Evolutionary conservation across 306 rosid species (phyloP), one percentile per base, ranked within the genome.

Genomic region (Begonia masoniana): DNA sequence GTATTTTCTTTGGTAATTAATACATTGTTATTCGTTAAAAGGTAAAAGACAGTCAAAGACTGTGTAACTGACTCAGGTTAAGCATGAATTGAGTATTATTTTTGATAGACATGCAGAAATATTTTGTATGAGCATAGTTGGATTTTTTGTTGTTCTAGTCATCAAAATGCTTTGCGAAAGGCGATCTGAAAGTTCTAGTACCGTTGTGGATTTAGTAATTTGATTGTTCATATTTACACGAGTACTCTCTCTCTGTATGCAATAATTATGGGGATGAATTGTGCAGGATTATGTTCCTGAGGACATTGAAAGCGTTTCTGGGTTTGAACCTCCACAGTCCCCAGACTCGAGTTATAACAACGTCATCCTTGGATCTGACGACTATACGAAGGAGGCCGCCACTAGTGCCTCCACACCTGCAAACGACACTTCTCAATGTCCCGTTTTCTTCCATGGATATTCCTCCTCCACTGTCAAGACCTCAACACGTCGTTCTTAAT

Each of bases 401-500:
- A 68, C 64, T 77, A 12, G 82, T 79, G 48, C 97, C 97, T 16
- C 71, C 88, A 3, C 95, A 88, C 66, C 75, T 84, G 61, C 93
- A 88, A 65, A 77, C 78, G 43, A 79, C 88, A 3, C 82, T 88
- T 61, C 86, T 88, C 15, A 92, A 84, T 15, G 70, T 74, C 84
- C 88, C 77, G 55, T 71, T 74, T 7, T 54, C 88, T 9, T 78
- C 69, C 24, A 68, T 62, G 23, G 39, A 31, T 7, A 31, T 5
- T 7, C 36, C 36, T 26, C 78, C 68, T 51, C 59, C 95, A 50
- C 61, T 88, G 51, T 75, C 93, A 31, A 84, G 74, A 64, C 97
- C 97, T 55, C 93, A 67, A 56, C 97, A 88, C 56, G 93, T 88
- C 59, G 88, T 88, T 72, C 88, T 88, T 50, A 82, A 88, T 63